A percentile compares a stretch with the other conserved stretches of the same genome.
Evolutionary conservation across 73 alveolate genomes (phyloP).

Genomic region (Blepharisma japonicum): DNA sequence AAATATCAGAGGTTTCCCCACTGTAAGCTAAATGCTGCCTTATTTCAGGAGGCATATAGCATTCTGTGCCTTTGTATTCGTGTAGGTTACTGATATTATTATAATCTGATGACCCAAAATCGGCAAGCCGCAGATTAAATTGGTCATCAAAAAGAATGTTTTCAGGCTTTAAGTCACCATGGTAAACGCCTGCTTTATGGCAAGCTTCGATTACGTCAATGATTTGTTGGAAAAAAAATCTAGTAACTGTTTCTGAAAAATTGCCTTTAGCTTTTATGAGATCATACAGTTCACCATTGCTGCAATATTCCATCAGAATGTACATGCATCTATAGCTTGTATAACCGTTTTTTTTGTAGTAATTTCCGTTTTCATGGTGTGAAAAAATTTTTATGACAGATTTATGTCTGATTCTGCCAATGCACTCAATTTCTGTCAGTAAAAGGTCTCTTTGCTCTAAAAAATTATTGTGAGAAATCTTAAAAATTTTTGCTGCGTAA

Average conservation of each 20-base stretch:
- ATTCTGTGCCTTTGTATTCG: slow-evolving; percentile 56
- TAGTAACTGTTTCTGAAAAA: not conserved
- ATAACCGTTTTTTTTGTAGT: not conserved
- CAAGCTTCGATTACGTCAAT: slow-evolving; percentile 39
- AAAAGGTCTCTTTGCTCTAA: too few species aligned
- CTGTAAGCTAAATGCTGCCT: slow-evolving; percentile 34
- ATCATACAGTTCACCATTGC: slow-evolving; percentile 22
- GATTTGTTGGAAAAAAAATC: not conserved
- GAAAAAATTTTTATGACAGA: not conserved
- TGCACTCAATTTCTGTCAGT: too few species aligned
- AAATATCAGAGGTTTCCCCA: slow-evolving; percentile 49
- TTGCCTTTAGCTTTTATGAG: not conserved
- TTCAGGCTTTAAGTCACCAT: slow-evolving; percentile 85
- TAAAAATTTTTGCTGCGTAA: slow-evolving; percentile 57
- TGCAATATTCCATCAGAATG: slow-evolving; percentile 23
- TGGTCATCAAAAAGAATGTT: slow-evolving; percentile 65
- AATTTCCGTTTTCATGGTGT: not conserved
- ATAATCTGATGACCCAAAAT: slow-evolving; percentile 64
- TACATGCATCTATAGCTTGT: not conserved
- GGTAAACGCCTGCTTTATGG: slow-evolving; percentile 66
- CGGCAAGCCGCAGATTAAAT: slow-evolving; percentile 68
- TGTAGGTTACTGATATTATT: slow-evolving; percentile 48
- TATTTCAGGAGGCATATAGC: slow-evolving; percentile 68
- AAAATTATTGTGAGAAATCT: too few species aligned
- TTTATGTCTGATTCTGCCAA: not conserved